A percentile compares a stretch with the other conserved stretches of the same genome.
phyloP scores from a whole-genome alignment of 208 protist genomes.

The Kentomonas sorsogonicus region DNA sequence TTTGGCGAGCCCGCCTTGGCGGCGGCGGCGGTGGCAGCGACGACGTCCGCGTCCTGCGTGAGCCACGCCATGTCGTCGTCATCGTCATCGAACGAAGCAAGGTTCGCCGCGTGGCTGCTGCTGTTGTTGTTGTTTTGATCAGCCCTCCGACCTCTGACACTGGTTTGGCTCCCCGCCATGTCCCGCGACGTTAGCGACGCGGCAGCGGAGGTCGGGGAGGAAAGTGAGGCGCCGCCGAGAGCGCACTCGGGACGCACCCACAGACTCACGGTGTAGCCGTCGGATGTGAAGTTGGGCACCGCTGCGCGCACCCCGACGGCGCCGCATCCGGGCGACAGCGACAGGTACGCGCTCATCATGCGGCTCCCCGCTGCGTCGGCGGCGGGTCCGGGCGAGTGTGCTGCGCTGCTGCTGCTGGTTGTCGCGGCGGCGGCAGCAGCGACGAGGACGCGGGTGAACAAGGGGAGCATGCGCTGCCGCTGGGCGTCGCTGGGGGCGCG shows the following conservation, averaged over 20 bases:
- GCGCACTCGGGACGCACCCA: conserved; percentile 55
- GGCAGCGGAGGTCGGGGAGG: too few relatives aligned
- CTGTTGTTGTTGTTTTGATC: too few relatives aligned
- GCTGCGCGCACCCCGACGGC: conserved; percentile 45
- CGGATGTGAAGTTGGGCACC: conserved; percentile 47
- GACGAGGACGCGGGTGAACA: conserved; percentile 59
- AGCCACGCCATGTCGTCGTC: too few relatives aligned
- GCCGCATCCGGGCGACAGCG: conserved; percentile 30
- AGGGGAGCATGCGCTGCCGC: conserved; percentile 28
- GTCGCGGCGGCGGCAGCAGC: conserved; percentile 14
- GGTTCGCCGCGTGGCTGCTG: too few relatives aligned
- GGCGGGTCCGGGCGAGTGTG: background rate
- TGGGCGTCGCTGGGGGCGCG: conserved; percentile 28
- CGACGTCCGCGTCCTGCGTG: too few relatives aligned
- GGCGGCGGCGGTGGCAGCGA: too few relatives aligned
- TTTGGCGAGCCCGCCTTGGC: too few relatives aligned
- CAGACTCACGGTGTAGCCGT: conserved; percentile 71
- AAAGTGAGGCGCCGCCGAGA: background rate
- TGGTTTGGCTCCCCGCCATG: too few relatives aligned
- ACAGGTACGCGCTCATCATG: conserved; percentile 20
- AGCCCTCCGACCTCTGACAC: too few relatives aligned
- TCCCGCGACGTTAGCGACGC: too few relatives aligned
- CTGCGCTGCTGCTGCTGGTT: conserved; percentile 23
- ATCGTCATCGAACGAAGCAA: too few relatives aligned
- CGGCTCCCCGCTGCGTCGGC: background rate